Conservation (phyloP, 2,329 filamentous ascomycete species). For the Nothophaeocryptopus gaeumannii region DNA sequence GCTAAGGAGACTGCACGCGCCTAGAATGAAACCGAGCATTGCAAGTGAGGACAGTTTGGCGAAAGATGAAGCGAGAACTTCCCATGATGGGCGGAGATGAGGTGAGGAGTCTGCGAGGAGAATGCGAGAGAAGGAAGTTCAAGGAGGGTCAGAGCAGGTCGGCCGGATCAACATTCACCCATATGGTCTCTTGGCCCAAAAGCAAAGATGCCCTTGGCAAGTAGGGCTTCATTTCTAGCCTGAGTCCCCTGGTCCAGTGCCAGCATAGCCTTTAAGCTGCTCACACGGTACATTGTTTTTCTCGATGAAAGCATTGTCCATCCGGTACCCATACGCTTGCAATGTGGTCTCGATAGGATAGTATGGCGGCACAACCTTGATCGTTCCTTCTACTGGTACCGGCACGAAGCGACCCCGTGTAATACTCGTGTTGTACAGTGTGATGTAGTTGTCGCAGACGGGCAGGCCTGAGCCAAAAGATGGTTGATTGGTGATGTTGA, state of each 20-base stretch:
- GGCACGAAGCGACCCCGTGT: constrained; percentile 12
- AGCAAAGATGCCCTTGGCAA: too few species aligned
- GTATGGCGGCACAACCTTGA: constrained; percentile 13
- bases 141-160: too few species aligned
- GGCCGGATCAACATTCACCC: too few species aligned
- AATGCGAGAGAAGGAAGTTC: too few species aligned
- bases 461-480: constrained; percentile 5
- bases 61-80: too few species aligned
- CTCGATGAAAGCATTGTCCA: constrained; percentile 16
- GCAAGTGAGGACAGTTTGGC: too few species aligned
- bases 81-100: too few species aligned
- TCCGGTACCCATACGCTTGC: constrained; percentile 8
- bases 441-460: constrained; percentile 16
- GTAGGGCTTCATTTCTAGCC: not conserved
- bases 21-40: too few species aligned
- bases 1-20: too few species aligned
- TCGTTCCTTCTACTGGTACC: constrained; percentile 10
- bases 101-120: too few species aligned
- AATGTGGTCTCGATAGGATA: constrained; percentile 8
- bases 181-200: too few species aligned
- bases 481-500: constrained; percentile 20
- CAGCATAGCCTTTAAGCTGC: constrained; percentile 12
- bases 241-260: constrained; percentile 12
- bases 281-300: constrained; percentile 11
- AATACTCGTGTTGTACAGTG: constrained; percentile 14